Evolutionary conservation across 371 early-diverging fungal genomes (phyloP), one percentile per base, ranked within the genome.

Genomic region (Capillidium rhysosporum): DNA sequence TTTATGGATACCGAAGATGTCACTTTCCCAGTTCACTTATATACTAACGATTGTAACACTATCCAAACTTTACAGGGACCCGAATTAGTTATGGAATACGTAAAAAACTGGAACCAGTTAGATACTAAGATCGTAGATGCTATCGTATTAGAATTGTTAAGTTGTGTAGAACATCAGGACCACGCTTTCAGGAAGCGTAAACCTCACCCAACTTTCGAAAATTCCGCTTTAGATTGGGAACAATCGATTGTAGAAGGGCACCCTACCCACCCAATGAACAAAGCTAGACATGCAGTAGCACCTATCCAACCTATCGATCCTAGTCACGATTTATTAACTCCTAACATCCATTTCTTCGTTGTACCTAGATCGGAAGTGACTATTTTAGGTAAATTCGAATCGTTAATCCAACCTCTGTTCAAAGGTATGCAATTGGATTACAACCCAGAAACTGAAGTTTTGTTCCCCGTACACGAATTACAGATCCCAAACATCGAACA

Each of bases 221-320:
- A 21, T 18, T 4, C 44, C 12, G 20, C 30, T 9, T 41, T 54
- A 8, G 44, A 26, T 21, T 54, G 55, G 55, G 55, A 54, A 28
- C 55, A 54, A 30, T 29, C 30, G n/a, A 54, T 54, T 23, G 46
- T 54, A 25, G 84, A 84, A 59, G 84, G 84, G 14, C 83, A 84
- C 54, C 77, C 80, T n/a, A 79, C 81, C 0, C 84, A 84, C 57
- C 84, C 84, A 71, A 79, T 82, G 80, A 75, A 79, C 61, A 80
- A 76, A 59, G 67, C 81, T 31, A 67, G 82, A 20, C 69, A 70
- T 29, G 70, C 78, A 12, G 63, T 72, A 34, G 69, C 74, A 12
- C 82, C 81, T 5, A 70, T 77, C 57, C 59, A 59, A 10, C 67
- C 70, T 1, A 58, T 79, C 24, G 46, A 54, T 16, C 68, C 70